Conservation (phyloP, 2,329 filamentous ascomycete species). For the Xylaria sp. region DNA sequence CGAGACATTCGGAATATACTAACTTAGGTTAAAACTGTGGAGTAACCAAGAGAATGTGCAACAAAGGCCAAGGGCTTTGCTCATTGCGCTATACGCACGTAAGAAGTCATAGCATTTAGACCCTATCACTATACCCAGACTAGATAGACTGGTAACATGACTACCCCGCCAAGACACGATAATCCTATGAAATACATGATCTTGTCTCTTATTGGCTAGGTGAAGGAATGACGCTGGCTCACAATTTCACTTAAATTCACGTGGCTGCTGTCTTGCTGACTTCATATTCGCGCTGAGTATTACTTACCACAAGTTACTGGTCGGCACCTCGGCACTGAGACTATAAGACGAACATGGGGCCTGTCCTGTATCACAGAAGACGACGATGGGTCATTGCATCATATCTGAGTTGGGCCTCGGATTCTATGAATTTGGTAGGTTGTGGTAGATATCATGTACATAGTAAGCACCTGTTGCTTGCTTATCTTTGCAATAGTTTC, state of each 20-base stretch:
- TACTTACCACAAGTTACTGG: background rate
- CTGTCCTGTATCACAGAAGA: background rate
- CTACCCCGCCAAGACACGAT: too few relatives aligned
- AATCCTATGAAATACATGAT: too few relatives aligned
- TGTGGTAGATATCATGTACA: too few relatives aligned
- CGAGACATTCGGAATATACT: background rate
- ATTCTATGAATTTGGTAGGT: background rate
- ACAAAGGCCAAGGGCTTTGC: background rate
- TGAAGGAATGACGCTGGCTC: background rate
- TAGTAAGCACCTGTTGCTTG: too few relatives aligned
- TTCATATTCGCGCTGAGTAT: background rate
- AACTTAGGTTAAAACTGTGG: background rate
- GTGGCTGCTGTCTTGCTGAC: background rate
- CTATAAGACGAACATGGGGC: background rate
- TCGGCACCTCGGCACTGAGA: background rate
- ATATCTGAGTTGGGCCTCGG: background rate
- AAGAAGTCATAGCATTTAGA: background rate
- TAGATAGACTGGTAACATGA: too few relatives aligned
- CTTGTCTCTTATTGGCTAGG: too few relatives aligned
- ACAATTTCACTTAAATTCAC: background rate
- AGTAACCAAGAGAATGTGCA: background rate
- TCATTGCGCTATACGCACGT: background rate
- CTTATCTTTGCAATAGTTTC: too few relatives aligned
- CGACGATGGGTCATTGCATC: background rate
- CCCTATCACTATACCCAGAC: background rate